These are phyloP conservation scores for Eucalyptus tenuipes DNA, from an alignment of 345 rosid genomes.

Conservation along the genomic window DNA sequence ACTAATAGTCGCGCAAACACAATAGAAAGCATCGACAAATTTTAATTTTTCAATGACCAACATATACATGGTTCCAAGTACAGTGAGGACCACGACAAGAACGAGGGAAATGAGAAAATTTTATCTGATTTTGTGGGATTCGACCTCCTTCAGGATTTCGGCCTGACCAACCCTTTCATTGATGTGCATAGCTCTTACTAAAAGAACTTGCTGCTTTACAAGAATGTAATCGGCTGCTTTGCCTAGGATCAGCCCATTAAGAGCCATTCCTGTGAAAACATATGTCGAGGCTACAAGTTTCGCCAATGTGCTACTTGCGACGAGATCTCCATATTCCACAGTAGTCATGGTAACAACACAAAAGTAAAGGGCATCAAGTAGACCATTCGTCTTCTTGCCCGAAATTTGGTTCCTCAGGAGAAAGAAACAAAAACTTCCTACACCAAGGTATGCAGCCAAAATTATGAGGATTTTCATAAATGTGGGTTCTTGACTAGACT, in stretches of 20 bases:
- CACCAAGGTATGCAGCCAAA: conserved; percentile 15
- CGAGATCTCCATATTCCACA: conserved; percentile 50
- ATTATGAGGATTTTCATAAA: conserved; percentile 5
- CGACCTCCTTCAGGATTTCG: conserved; percentile 22
- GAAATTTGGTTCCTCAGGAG: conserved; percentile 20
- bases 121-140: conserved; percentile 14
- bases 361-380: conserved; percentile 43
- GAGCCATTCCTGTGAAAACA: conserved; percentile 39
- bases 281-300: too few species aligned
- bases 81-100: conserved; percentile 13
- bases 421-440: conserved; percentile 31
- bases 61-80: conserved; percentile 16
- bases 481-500: background rate
- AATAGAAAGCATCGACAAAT: too few species aligned
- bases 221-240: conserved; percentile 43
- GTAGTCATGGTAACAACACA: conserved; percentile 47
- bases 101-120: conserved; percentile 3
- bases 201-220: conserved; percentile 30
- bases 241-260: conserved; percentile 25
- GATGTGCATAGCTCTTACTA: conserved; percentile 24
- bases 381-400: conserved; percentile 34
- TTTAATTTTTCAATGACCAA: conserved; percentile 6
- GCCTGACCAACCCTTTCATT: background rate
- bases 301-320: conserved; percentile 19
- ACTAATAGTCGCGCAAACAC: too few species aligned